Percentiles rank a stretch among this genome's conserved stretches.
phyloP scores from a whole-genome alignment of 768 basidiomycete genomes.

The Roridomyces roridus region DNA sequence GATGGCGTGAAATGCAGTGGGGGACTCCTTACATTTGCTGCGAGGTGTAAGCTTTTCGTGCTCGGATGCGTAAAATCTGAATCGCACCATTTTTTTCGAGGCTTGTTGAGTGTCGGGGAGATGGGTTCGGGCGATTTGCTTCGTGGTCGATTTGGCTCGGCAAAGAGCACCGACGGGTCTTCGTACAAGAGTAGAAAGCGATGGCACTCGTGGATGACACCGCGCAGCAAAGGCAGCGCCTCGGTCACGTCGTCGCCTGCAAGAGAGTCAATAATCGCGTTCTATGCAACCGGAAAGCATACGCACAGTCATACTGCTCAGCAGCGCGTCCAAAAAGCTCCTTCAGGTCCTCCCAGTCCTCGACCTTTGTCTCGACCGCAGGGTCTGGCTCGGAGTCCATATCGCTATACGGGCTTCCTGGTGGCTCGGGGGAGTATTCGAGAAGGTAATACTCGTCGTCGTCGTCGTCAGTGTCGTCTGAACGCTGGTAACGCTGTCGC shows the following conservation, averaged over 20 bases:
- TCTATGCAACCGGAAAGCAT: too few relatives aligned
- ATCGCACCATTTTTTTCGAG: slow-evolving; percentile 22
- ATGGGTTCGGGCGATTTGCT: slow-evolving; percentile 22
- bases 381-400: slow-evolving; percentile 14
- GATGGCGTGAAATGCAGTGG: slow-evolving; percentile 70
- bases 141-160: slow-evolving; percentile 27
- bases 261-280: slow-evolving; percentile 1
- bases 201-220: slow-evolving; percentile 71
- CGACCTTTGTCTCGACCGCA: slow-evolving; percentile 29
- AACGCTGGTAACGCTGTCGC: slow-evolving; percentile 13
- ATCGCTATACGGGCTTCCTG: background rate
- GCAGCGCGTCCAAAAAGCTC: slow-evolving; percentile 63
- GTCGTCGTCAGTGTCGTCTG: slow-evolving; percentile 20
- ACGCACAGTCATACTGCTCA: slow-evolving; percentile 65
- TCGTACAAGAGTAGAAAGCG: slow-evolving; percentile 60
- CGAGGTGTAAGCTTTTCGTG: slow-evolving; percentile 15
- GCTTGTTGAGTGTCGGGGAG: slow-evolving; percentile 9
- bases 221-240: slow-evolving; percentile 61
- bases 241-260: slow-evolving; percentile 53
- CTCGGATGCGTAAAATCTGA: background rate
- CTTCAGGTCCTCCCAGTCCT: slow-evolving; percentile 74
- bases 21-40: slow-evolving; percentile 54
- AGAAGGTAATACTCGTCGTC: slow-evolving; percentile 18
- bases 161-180: slow-evolving; percentile 62
- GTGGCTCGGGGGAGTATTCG: slow-evolving; percentile 7